A percentile compares a stretch with the other conserved stretches of the same genome.
phyloP scores from a whole-genome alignment of 2,329 filamentous ascomycete genomes.

The Didymosphaeria variabile region DNA sequence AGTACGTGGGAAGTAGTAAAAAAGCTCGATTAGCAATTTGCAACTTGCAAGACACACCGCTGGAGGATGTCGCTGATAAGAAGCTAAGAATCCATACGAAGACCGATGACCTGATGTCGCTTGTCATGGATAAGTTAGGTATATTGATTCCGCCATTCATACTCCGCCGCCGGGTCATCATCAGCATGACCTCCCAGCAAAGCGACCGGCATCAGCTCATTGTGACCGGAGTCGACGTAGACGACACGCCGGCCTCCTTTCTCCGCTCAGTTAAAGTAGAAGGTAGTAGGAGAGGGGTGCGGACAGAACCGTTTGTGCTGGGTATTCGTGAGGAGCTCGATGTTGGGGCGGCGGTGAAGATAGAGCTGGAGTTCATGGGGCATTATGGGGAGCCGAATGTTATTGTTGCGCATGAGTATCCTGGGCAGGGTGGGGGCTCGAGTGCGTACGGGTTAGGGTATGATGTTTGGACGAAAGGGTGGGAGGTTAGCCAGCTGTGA shows the following conservation, averaged over 20 bases:
- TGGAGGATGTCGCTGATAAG: neutral
- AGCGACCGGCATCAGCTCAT: constrained; percentile 1
- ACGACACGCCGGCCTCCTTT: constrained; percentile 6
- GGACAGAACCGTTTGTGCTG: constrained; percentile 9
- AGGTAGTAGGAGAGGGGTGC: constrained; percentile 1
- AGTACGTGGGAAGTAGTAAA: neutral
- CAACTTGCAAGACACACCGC: constrained; percentile 4
- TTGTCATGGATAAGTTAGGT: constrained; percentile 4
- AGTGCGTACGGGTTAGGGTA: constrained; percentile 1
- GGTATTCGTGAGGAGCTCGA: constrained; percentile 2
- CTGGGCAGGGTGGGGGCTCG: neutral
- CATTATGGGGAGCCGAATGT: constrained; percentile 11
- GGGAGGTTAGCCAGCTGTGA: neutral
- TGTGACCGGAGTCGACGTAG: constrained; percentile 3
- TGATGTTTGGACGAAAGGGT: constrained; percentile 8
- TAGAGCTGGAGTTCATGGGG: constrained; percentile 11
- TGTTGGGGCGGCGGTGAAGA: neutral
- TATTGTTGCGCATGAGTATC: constrained; percentile 3
- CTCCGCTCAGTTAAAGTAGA: constrained; percentile 1
- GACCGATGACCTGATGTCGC: constrained; percentile 4
- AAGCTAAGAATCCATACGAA: neutral
- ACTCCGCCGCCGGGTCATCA: neutral
- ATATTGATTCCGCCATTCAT: constrained; percentile 4
- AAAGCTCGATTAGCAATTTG: constrained; percentile 6
- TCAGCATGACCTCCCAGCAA: neutral